phyloP scores from a whole-genome alignment of 805 yeast species.

The Candida odintsovae region DNA sequence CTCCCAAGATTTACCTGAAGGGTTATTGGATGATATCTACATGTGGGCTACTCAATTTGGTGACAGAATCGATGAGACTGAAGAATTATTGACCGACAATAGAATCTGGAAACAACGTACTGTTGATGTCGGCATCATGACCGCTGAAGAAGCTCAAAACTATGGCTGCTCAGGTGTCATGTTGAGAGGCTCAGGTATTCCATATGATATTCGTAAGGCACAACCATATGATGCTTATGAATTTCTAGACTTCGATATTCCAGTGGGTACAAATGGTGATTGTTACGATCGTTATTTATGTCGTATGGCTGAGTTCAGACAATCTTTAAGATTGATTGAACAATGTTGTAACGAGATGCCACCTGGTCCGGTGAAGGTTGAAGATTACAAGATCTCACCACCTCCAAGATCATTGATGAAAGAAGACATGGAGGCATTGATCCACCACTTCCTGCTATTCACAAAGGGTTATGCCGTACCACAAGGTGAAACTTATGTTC shows the following conservation, averaged over 20 bases:
- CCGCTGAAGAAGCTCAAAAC: conserved; percentile 84
- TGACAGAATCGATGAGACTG: conserved; percentile 86
- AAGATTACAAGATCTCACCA: conserved; percentile 79
- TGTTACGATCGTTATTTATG: conserved; percentile 85
- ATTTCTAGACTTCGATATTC: conserved; percentile 76
- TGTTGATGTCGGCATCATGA: conserved; percentile 67
- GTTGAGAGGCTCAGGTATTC: conserved; percentile 89
- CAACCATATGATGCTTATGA: conserved; percentile 91
- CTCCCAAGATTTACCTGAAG: conserved; percentile 80
- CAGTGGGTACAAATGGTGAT: conserved; percentile 85
- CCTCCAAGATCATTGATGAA: conserved; percentile 82
- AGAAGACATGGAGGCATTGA: conserved; percentile 88
- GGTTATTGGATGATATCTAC: conserved; percentile 81
- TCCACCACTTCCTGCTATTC: conserved; percentile 82
- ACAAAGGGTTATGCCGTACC: conserved; percentile 89
- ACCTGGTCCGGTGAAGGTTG: conserved; percentile 85
- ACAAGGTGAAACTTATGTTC: conserved; percentile 86
- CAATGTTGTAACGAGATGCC: conserved; percentile 92
- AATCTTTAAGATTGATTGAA: conserved; percentile 80
- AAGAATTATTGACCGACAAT: conserved; percentile 83
- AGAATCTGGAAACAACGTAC: conserved; percentile 92
- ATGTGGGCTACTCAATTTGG: conserved; percentile 97
- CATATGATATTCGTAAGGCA: conserved; percentile 78
- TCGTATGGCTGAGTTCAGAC: conserved; percentile 91
- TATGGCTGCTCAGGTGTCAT: conserved; percentile 80